Conservation (phyloP, 2,329 filamentous ascomycete species). For the Chalaropsis thielavioides region DNA sequence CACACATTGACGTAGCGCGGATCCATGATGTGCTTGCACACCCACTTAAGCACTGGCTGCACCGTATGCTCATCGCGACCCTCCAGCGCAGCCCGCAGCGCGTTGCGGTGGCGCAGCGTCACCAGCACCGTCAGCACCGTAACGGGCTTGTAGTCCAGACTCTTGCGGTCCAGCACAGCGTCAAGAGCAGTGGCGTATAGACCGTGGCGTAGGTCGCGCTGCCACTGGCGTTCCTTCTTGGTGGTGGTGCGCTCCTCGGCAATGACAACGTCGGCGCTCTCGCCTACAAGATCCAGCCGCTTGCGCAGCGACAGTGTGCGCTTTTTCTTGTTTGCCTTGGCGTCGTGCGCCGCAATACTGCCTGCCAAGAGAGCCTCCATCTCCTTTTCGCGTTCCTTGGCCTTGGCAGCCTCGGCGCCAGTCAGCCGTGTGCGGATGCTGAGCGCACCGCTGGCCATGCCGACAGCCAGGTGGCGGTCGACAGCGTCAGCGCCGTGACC, state of each 20-base stretch:
- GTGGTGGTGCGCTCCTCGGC: slow-evolving; percentile 43
- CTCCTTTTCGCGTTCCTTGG: slow-evolving; percentile 64
- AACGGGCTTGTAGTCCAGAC: slow-evolving; percentile 42
- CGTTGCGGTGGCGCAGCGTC: slow-evolving; percentile 75
- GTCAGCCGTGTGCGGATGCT: slow-evolving; percentile 80
- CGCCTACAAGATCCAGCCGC: slow-evolving; percentile 65
- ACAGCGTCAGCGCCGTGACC: slow-evolving; percentile 36
- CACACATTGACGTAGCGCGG: slow-evolving; percentile 68
- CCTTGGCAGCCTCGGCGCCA: slow-evolving; percentile 62
- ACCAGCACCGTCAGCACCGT: slow-evolving; percentile 63
- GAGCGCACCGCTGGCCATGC: slow-evolving; percentile 86
- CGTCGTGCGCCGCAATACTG: slow-evolving; percentile 63
- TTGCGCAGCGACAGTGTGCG: slow-evolving; percentile 32
- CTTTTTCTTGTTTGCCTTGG: slow-evolving; percentile 55
- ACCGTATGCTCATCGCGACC: slow-evolving; percentile 69
- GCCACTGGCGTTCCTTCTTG: slow-evolving; percentile 62
- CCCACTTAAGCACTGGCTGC: slow-evolving; percentile 71
- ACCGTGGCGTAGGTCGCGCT: slow-evolving; percentile 63
- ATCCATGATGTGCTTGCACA: slow-evolving; percentile 65
- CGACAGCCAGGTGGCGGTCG: slow-evolving; percentile 87
- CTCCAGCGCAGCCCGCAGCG: slow-evolving; percentile 64
- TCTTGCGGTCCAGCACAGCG: slow-evolving; percentile 47
- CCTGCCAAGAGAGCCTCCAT: slow-evolving; percentile 72
- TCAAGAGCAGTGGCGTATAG: slow-evolving; percentile 69
- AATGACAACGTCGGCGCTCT: slow-evolving; percentile 78